phyloP scores from a whole-genome alignment of 164 flowering plant species.

The Macadamia integrifolia region DNA sequence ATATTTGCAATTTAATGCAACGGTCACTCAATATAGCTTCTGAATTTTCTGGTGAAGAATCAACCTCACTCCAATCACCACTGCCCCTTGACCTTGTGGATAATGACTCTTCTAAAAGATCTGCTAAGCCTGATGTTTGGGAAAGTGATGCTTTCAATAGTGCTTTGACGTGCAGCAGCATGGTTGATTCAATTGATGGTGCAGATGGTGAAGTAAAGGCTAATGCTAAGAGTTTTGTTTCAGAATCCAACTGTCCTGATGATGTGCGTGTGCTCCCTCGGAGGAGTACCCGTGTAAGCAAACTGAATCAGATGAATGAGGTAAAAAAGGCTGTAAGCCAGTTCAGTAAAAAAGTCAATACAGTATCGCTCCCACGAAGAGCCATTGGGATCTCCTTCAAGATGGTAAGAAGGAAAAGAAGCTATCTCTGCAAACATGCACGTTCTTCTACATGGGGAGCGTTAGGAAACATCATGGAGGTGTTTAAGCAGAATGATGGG shows the following conservation, averaged over 20 bases:
- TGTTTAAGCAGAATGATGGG: constrained; percentile 25
- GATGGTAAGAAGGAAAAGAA: constrained; percentile 49
- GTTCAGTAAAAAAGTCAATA: constrained; percentile 19
- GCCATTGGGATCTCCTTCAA: constrained; percentile 16
- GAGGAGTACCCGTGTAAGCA: constrained; percentile 27
- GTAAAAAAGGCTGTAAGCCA: constrained; percentile 23
- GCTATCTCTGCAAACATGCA: constrained; percentile 40
- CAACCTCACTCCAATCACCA: constrained; percentile 17
- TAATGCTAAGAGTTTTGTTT: constrained; percentile 11
- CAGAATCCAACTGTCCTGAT: constrained; percentile 20
- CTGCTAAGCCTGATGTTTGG: constrained; percentile 11
- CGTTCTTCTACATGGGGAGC: constrained; percentile 64
- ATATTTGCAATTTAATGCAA: constrained; percentile 12
- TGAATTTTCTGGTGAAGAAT: constrained; percentile 18
- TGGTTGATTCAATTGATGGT: constrained; percentile 13
- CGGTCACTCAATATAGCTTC: constrained; percentile 11
- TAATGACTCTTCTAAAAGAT: constrained; percentile 12
- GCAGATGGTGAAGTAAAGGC: constrained; percentile 22
- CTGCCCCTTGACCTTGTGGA: constrained; percentile 10
- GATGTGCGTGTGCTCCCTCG: constrained; percentile 20
- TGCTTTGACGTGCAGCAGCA: constrained; percentile 17
- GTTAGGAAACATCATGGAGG: constrained; percentile 24
- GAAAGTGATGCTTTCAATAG: constrained; percentile 14
- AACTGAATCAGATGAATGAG: constrained; percentile 21
- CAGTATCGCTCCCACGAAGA: constrained; percentile 2